These are phyloP conservation scores for Yamadazyma nakazawae DNA, from an alignment of 805 yeast genomes.

Conservation along the genomic window DNA sequence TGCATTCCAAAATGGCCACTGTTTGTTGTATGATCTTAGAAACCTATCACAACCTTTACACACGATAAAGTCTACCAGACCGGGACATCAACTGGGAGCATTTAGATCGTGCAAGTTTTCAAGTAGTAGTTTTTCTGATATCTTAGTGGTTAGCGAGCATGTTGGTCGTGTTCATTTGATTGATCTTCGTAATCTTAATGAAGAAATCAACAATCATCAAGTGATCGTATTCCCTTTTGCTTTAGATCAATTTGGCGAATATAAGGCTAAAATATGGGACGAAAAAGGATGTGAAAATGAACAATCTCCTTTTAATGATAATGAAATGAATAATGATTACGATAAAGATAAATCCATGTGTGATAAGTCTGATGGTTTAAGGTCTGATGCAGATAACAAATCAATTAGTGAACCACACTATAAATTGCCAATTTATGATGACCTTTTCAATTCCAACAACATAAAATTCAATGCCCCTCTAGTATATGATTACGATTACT, in stretches of 20 bases:
- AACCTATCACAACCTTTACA: conserved; percentile 52
- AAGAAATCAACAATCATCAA: conserved; percentile 53
- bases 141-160: conserved; percentile 77
- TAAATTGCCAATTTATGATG: conserved; percentile 12
- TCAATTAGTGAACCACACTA: not conserved
- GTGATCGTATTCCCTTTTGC: conserved; percentile 65
- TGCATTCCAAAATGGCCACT: conserved; percentile 82
- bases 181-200: conserved; percentile 64
- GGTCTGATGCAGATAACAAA: not conserved
- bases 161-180: conserved; percentile 82
- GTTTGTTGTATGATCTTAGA: conserved; percentile 74
- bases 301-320: not conserved
- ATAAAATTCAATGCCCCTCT: conserved; percentile 30
- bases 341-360: not conserved
- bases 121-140: conserved; percentile 63
- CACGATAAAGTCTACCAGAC: conserved; percentile 58
- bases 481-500: conserved; percentile 41
- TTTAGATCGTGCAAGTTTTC: conserved; percentile 57
- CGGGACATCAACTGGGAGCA: conserved; percentile 55
- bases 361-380: too few relatives aligned
- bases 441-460: conserved; percentile 1
- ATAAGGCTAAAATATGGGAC: conserved; percentile 10
- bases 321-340: not conserved
- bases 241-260: conserved; percentile 37
- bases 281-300: not conserved